Conservation (phyloP, 495 filamentous ascomycete species). For the Entonaema liquescens region DNA sequence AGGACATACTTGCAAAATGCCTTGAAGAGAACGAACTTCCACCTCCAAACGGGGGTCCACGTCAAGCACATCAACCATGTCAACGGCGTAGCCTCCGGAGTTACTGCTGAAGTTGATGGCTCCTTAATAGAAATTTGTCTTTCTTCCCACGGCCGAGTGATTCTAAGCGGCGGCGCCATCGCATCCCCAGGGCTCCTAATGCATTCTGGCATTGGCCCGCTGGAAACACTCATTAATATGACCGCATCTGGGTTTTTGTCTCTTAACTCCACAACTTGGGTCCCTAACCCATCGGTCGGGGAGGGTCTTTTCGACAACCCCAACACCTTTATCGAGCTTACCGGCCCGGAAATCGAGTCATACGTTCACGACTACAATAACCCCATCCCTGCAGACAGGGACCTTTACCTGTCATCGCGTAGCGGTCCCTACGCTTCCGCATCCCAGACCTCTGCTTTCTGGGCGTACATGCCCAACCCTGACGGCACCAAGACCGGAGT, state of each 20-base stretch:
- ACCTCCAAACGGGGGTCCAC: slow-evolving; percentile 57
- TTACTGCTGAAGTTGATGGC: slow-evolving; percentile 49
- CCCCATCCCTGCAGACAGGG: slow-evolving; percentile 43
- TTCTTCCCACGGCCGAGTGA: slow-evolving; percentile 59
- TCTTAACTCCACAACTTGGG: slow-evolving; percentile 42
- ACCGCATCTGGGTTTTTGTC: slow-evolving; percentile 34
- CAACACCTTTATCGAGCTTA: slow-evolving; percentile 56
- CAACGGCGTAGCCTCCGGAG: slow-evolving; percentile 57
- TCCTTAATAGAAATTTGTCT: slow-evolving; percentile 55
- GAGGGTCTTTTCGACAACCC: slow-evolving; percentile 55
- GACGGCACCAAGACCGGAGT: slow-evolving; percentile 47
- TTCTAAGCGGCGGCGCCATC: slow-evolving; percentile 65
- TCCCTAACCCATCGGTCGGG: slow-evolving; percentile 50
- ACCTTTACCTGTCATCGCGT: slow-evolving; percentile 46
- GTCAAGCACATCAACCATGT: slow-evolving; percentile 61
- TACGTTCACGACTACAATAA: slow-evolving; percentile 50
- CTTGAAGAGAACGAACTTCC: slow-evolving; percentile 59
- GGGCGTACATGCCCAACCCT: slow-evolving; percentile 46
- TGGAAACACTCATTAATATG: slow-evolving; percentile 39
- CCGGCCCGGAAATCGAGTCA: slow-evolving; percentile 44
- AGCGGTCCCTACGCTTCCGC: slow-evolving; percentile 53
- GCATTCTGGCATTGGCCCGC: slow-evolving; percentile 60
- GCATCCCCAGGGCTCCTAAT: slow-evolving; percentile 66
- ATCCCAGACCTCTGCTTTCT: slow-evolving; percentile 52
- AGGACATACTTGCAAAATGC: slow-evolving; percentile 65